Evolutionary conservation across 2,329 filamentous ascomycete genomes (phyloP).

Genomic region (Alternaria rosae): DNA sequence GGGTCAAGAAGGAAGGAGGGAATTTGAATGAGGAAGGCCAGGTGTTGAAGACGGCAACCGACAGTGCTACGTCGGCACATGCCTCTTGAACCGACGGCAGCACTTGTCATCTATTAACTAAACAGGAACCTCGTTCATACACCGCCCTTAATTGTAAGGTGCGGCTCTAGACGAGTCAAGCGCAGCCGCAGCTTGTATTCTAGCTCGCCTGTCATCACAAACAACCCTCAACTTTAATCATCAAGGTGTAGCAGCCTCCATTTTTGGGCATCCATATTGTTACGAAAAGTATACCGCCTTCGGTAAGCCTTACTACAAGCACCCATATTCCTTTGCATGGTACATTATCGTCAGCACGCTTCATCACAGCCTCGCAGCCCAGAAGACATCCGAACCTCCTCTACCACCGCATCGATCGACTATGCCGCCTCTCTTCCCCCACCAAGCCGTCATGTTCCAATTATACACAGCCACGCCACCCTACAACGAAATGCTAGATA

Average conservation of each 20-base stretch:
- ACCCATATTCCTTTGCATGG: not conserved
- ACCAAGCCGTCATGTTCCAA: not conserved
- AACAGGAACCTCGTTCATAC: not conserved
- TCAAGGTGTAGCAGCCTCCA: not conserved
- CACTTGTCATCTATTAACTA: not conserved
- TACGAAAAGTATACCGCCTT: not conserved
- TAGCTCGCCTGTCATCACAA: not conserved
- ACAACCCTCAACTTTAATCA: not conserved
- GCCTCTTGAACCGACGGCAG: not conserved
- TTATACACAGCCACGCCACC: not conserved
- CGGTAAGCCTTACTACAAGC: not conserved
- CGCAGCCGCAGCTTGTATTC: not conserved
- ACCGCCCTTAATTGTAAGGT: not conserved
- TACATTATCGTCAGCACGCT: not conserved
- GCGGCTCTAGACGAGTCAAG: not conserved
- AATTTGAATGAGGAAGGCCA: not conserved
- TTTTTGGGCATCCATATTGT: not conserved
- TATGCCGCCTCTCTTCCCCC: conserved; percentile 7
- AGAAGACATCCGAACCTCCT: not conserved
- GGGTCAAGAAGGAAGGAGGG: not conserved
- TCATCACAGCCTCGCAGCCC: too few relatives aligned
- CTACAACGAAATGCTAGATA: conserved; percentile 7
- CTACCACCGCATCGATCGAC: not conserved
- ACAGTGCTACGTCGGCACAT: not conserved
- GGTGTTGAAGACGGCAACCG: not conserved